Percentiles rank a stretch among this genome's conserved stretches.
Evolutionary conservation across 257 asterid species (phyloP).

Genomic region (Gardenia jasminoides): DNA sequence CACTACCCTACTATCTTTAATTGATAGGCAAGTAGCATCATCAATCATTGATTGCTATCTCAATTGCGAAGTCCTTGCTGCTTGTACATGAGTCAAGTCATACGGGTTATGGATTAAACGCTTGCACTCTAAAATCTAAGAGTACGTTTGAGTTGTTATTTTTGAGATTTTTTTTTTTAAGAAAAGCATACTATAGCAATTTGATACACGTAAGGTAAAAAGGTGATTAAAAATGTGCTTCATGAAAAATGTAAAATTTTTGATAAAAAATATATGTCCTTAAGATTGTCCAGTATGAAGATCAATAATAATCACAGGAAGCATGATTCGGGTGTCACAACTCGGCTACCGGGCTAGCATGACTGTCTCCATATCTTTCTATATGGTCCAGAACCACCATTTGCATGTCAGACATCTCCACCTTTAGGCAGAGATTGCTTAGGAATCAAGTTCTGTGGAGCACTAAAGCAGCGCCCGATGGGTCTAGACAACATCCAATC

Average conservation of each 20-base stretch:
- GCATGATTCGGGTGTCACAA: background rate
- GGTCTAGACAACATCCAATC: background rate
- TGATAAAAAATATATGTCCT: too few species aligned
- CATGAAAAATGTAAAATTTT: too few species aligned
- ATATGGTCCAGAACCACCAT: background rate
- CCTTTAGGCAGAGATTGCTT: slow-evolving; percentile 46
- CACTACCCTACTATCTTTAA: background rate
- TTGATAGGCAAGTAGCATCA: background rate
- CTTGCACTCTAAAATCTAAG: too few species aligned
- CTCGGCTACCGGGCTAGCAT: too few species aligned
- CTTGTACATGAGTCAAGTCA: background rate
- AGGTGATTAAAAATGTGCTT: too few species aligned
- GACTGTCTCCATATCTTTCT: too few species aligned
- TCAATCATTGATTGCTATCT: background rate
- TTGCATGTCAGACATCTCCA: background rate
- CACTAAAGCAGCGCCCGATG: slow-evolving; percentile 27
- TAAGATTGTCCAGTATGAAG: background rate
- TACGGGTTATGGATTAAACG: background rate
- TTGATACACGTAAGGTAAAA: too few species aligned
- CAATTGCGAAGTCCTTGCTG: background rate
- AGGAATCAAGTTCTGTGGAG: slow-evolving; percentile 58
- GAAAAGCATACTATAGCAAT: too few species aligned
- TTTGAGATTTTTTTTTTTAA: too few species aligned
- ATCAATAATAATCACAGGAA: background rate
- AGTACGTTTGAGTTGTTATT: too few species aligned